phyloP scores from a whole-genome alignment of 768 basidiomycete genomes.

The Gloeostereum incarnatum region DNA sequence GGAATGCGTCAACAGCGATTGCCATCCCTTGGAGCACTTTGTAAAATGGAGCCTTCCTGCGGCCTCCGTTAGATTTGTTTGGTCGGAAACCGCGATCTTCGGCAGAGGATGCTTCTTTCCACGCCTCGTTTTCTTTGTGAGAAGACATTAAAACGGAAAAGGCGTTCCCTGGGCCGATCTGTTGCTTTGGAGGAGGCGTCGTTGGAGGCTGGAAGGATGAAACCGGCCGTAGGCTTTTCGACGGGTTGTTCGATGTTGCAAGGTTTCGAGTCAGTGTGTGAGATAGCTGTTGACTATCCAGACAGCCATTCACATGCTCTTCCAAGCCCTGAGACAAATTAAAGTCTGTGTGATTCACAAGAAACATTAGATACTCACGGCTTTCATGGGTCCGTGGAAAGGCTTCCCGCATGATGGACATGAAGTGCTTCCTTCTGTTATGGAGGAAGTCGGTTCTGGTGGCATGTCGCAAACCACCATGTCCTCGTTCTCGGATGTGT shows the following conservation, averaged over 20 bases:
- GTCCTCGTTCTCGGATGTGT: no score
- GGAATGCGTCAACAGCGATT: conserved; percentile 95
- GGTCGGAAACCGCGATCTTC: conserved; percentile 39
- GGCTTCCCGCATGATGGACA: no score
- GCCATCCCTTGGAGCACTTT: conserved; percentile 96
- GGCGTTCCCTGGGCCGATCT: conserved; percentile 19
- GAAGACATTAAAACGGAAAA: conserved; percentile 92
- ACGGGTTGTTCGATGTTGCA: neutral
- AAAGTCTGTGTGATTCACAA: no score
- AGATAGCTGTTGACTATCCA: conserved; percentile 21
- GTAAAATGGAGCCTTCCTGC: conserved; percentile 87
- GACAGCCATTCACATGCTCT: conserved; percentile 49
- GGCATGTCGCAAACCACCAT: no score
- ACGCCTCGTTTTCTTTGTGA: conserved; percentile 68
- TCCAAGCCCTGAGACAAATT: conserved; percentile 33
- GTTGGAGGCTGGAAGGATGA: conserved; percentile 7
- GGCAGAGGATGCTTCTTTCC: conserved; percentile 66
- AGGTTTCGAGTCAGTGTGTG: neutral
- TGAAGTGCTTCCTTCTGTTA: no score
- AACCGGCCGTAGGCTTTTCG: conserved; percentile 15
- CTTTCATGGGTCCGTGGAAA: no score
- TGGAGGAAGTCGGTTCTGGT: no score
- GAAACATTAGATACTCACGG: no score
- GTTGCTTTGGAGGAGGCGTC: conserved; percentile 4
- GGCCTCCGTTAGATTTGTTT: conserved; percentile 36